Percentiles rank a stretch among this genome's conserved stretches.
Conservation (phyloP, 202 grass and related monocot species). For the Elaeis oleifera region DNA sequence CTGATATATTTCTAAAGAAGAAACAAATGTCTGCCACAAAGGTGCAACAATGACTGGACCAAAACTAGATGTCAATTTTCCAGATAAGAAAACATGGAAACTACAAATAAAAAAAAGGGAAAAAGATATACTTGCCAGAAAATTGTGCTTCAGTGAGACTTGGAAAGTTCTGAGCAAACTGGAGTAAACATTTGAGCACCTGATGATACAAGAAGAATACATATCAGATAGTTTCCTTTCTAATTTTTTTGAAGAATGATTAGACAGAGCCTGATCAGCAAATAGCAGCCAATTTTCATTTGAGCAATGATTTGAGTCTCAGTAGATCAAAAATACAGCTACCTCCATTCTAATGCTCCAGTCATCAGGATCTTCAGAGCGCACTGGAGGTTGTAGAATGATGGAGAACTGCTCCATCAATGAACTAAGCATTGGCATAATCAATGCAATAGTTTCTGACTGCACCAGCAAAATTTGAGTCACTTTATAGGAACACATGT, state of each 20-base stretch:
- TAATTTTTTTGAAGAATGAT: too few relatives aligned
- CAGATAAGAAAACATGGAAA: background rate
- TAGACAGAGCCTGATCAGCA: too few relatives aligned
- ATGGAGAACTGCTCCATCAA: slow-evolving; percentile 71
- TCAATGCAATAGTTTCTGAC: slow-evolving; percentile 61
- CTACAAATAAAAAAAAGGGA: too few relatives aligned
- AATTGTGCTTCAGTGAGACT: slow-evolving; percentile 53
- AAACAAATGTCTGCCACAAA: slow-evolving; percentile 92
- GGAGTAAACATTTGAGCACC: slow-evolving; percentile 96
- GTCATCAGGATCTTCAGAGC: slow-evolving; percentile 82
- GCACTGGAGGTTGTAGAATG: slow-evolving; percentile 64
- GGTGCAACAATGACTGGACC: slow-evolving; percentile 65
- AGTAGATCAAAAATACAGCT: slow-evolving; percentile 9
- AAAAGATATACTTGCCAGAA: slow-evolving; percentile 49
- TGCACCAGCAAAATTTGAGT: slow-evolving; percentile 34
- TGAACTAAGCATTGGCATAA: slow-evolving; percentile 66
- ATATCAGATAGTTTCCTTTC: background rate
- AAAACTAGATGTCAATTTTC: slow-evolving; percentile 6
- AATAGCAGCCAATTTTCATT: too few relatives aligned
- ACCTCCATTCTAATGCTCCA: slow-evolving; percentile 99
- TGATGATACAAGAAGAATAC: slow-evolving; percentile 34
- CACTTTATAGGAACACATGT: slow-evolving; percentile 9
- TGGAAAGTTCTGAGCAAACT: slow-evolving; percentile 91
- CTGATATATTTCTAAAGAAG: slow-evolving; percentile 66
- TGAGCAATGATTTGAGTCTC: too few relatives aligned